These are phyloP conservation scores for Geum urbanum DNA, from an alignment of 306 rosid genomes.

Conservation along the genomic window DNA sequence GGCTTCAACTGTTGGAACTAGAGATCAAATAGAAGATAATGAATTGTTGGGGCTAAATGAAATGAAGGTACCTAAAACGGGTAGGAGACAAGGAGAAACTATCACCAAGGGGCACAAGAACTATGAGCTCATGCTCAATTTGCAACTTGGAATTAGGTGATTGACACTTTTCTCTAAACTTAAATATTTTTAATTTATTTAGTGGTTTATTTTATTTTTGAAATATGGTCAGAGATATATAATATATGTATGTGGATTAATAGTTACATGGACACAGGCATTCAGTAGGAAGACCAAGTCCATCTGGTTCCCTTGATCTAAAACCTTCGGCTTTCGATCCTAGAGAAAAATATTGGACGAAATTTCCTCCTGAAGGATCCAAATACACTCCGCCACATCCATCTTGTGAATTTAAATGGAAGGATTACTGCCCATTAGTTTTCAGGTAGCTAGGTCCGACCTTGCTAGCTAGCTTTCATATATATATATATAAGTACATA, in stretches of 20 bases:
- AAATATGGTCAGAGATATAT: too few species aligned
- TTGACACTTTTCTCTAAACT: too few species aligned
- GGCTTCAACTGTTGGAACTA: conserved; percentile 26
- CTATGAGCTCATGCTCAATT: conserved; percentile 85
- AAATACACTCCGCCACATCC: conserved; percentile 91
- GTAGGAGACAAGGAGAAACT: conserved; percentile 76
- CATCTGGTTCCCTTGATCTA: conserved; percentile 71
- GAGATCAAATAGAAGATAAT: conserved; percentile 33
- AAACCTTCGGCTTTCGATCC: conserved; percentile 94
- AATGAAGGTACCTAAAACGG: conserved; percentile 43
- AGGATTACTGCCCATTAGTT: conserved; percentile 92
- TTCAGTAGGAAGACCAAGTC: conserved; percentile 90
- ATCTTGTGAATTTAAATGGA: conserved; percentile 83
- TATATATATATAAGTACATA: background rate
- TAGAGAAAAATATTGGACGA: conserved; percentile 86
- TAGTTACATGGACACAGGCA: conserved; percentile 53
- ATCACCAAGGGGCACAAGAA: conserved; percentile 80
- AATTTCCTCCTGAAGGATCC: conserved; percentile 89
- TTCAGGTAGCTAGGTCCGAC: conserved; percentile 39
- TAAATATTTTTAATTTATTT: background rate
- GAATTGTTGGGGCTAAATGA: conserved; percentile 27
- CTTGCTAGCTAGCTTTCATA: background rate
- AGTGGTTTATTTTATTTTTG: too few species aligned
- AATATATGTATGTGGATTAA: conserved; percentile 4
- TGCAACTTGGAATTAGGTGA: conserved; percentile 59